Evolutionary conservation across 345 rosid genomes (phyloP), one percentile per base, ranked within the genome.

Genomic region (Eucalyptus dawsonii): DNA sequence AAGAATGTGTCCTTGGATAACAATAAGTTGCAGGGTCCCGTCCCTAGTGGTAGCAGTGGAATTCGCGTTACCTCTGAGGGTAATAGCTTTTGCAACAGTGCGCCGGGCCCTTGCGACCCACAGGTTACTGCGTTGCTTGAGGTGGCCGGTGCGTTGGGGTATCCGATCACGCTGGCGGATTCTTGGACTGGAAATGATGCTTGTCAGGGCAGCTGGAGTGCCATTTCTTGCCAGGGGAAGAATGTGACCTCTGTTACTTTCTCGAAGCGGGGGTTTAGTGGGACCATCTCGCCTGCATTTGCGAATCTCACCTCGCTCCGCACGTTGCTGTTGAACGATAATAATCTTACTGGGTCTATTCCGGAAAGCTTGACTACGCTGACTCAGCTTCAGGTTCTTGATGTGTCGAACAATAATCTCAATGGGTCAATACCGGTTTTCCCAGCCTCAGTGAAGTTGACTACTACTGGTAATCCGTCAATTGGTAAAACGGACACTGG

Each of bases 331-430:
- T 89, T 97, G 88, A 96, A 92, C 80, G 92, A 94, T 80, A 97
- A 97, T 89, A 89, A 92, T 49, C 90, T 97, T 89, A 93, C 94
- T 0, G 98, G 99, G 17, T 16, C 91, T 2, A 95, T 97, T 85
- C 99, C 99, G 5, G 94, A 90, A 49, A 93, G 89, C 88, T 87
- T 97, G 91, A 93, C 95, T 11, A 92, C 31, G 13, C 88, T 97
- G 93, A 19, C 93, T 24, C 91, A 89, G 40, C 90, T 97, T 86
- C 90, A 89, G 90, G 22, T 83, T 58, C 89, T 97, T 88, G 95
- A 97, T 91, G 94, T 97, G 19, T 93, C 99, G 0, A 96, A 96
- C 89, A 97, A 97, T 90, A 95, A 97, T 89, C 96, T 97, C 87
- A 90, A 69, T 5, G 97, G 99, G 11, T 87, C 51, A 9, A 86